Evolutionary conservation across 164 flowering plant species (phyloP).

Genomic region (Nelumbo lutea): DNA sequence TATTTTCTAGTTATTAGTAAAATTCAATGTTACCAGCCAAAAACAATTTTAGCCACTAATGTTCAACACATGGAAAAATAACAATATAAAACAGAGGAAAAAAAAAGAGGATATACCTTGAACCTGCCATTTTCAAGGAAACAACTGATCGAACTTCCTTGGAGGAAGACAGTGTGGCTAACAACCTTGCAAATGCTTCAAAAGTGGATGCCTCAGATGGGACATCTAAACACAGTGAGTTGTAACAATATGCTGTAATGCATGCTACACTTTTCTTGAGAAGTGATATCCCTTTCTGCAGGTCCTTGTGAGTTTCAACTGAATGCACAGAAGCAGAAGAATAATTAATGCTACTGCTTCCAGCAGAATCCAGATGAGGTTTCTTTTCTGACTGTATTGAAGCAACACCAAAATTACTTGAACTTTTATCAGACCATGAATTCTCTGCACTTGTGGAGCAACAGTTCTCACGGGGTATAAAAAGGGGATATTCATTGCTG

Average conservation of each 20-base stretch:
- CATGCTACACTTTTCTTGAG: constrained; percentile 97
- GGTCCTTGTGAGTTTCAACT: constrained; percentile 74
- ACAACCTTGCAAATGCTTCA: constrained; percentile 84
- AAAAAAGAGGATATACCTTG: constrained; percentile 50
- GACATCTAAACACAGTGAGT: constrained; percentile 65
- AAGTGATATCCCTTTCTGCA: constrained; percentile 95
- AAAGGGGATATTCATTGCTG: constrained; percentile 95
- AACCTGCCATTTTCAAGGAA: constrained; percentile 62
- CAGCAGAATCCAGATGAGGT: constrained; percentile 51
- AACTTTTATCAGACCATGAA: constrained; percentile 90
- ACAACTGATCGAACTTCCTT: constrained; percentile 76
- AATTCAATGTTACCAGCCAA: no score
- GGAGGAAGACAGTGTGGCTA: constrained; percentile 77
- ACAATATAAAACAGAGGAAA: background rate
- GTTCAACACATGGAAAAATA: background rate
- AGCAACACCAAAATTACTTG: constrained; percentile 83
- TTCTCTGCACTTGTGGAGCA: constrained; percentile 72
- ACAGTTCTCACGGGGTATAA: constrained; percentile 83
- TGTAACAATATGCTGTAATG: constrained; percentile 80
- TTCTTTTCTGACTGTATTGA: constrained; percentile 86
- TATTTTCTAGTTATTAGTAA: no score
- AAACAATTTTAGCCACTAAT: background rate
- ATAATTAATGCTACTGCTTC: constrained; percentile 71
- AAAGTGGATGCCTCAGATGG: constrained; percentile 85
- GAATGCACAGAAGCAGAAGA: constrained; percentile 83